These are phyloP conservation scores for Gilbertella persicaria DNA, from an alignment of 371 early-diverging fungal genomes.

Conservation along the genomic window DNA sequence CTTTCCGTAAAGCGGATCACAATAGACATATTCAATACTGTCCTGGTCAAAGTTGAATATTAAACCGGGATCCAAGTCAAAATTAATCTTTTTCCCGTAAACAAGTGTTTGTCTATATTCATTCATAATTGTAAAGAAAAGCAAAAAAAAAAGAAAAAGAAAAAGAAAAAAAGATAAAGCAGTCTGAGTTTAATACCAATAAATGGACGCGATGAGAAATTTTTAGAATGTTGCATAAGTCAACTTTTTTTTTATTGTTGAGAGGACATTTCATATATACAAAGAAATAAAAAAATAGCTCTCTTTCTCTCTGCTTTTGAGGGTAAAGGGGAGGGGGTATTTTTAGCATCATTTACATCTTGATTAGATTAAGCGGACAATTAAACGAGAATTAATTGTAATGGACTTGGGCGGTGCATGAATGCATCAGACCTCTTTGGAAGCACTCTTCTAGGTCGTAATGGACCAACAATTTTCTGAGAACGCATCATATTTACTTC, in stretches of 20 bases:
- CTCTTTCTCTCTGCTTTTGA: no score
- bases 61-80: slow-evolving; percentile 4
- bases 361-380: no score
- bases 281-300: no score
- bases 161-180: not conserved
- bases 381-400: slow-evolving; percentile 15
- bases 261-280: not conserved
- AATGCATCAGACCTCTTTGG: slow-evolving; percentile 42
- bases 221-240: no score
- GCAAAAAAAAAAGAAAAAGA: slow-evolving; percentile 1
- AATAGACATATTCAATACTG: not conserved
- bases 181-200: not conserved
- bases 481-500: slow-evolving; percentile 66
- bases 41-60: slow-evolving; percentile 3
- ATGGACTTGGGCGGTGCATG: slow-evolving; percentile 28
- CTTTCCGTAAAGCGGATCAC: not conserved
- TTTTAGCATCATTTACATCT: not conserved
- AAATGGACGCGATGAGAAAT: no score
- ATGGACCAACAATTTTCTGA: slow-evolving; percentile 58
- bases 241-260: no score
- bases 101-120: not conserved
- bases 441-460: slow-evolving; percentile 54
- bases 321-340: not conserved
- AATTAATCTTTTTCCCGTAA: not conserved
- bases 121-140: not conserved